Conservation (phyloP, 2,329 filamentous ascomycete genomes). For the Magnaporthiopsis rhizophila region DNA sequence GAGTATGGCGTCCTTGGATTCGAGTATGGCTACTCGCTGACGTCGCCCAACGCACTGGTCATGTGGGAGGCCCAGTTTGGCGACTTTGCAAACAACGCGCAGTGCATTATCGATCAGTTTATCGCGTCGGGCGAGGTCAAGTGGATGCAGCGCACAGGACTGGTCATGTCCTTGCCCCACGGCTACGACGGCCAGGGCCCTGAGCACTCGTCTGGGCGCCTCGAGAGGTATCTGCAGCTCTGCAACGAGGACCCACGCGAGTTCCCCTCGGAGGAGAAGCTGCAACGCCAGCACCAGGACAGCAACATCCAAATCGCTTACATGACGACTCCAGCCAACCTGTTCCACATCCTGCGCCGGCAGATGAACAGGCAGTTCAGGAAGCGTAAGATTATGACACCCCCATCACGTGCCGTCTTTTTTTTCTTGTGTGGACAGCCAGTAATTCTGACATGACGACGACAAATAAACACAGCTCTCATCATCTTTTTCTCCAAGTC, state of each 20-base stretch:
- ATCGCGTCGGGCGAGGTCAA: conserved; percentile 95
- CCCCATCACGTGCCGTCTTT: conserved; percentile 1
- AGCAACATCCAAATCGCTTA: conserved; percentile 99
- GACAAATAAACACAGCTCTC: conserved; percentile 52
- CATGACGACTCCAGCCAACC: conserved; percentile 91
- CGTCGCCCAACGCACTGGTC: conserved; percentile 91
- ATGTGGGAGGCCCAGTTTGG: conserved; percentile 99
- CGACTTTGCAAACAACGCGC: conserved; percentile 99
- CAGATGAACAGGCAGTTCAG: conserved; percentile 99
- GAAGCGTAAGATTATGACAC: conserved; percentile 65
- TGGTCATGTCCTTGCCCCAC: conserved; percentile 93
- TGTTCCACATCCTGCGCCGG: conserved; percentile 92
- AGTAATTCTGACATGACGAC: neutral
- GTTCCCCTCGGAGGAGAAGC: conserved; percentile 81
- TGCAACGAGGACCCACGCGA: conserved; percentile 95
- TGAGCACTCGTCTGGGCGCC: conserved; percentile 93
- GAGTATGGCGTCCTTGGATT: conserved; percentile 76
- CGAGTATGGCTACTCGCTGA: conserved; percentile 97
- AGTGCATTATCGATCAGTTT: conserved; percentile 99
- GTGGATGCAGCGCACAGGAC: conserved; percentile 95
- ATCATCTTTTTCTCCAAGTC: conserved; percentile 98
- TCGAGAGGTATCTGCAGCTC: conserved; percentile 95
- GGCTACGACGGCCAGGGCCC: conserved; percentile 98
- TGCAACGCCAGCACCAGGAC: conserved; percentile 96
- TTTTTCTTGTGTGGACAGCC: neutral